These are phyloP conservation scores for Jamesozyma spencerorum DNA, from an alignment of 805 yeast genomes.

Conservation along the genomic window DNA sequence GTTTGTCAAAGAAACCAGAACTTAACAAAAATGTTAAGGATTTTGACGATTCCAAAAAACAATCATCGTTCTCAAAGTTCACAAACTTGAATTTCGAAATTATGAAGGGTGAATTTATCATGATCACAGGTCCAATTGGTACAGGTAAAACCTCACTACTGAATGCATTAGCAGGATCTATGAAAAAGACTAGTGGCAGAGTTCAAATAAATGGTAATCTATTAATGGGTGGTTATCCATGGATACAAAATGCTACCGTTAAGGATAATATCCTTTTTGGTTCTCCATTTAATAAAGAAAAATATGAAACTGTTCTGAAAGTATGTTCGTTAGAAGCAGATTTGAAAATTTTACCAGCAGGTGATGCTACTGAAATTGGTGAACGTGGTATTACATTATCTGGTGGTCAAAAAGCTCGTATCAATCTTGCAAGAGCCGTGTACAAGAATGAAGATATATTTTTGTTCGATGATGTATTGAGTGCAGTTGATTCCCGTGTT, in stretches of 20 bases:
- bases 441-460: slow-evolving; percentile 60
- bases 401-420: slow-evolving; percentile 86
- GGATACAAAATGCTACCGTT: slow-evolving; percentile 79
- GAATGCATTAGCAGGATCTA: slow-evolving; percentile 61
- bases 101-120: slow-evolving; percentile 58
- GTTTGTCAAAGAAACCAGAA: no score
- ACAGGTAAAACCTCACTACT: slow-evolving; percentile 72
- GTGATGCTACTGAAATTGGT: slow-evolving; percentile 73
- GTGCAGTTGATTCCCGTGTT: slow-evolving; percentile 82
- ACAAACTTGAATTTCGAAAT: slow-evolving; percentile 44
- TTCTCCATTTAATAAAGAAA: slow-evolving; percentile 37
- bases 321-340: slow-evolving; percentile 65
- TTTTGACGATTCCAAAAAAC: slow-evolving; percentile 12
- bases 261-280: slow-evolving; percentile 71
- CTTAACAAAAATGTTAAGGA: no score
- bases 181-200: slow-evolving; percentile 47
- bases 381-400: slow-evolving; percentile 78
- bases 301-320: slow-evolving; percentile 45
- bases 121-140: slow-evolving; percentile 57
- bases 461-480: slow-evolving; percentile 66
- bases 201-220: slow-evolving; percentile 46
- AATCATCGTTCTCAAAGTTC: slow-evolving; percentile 36
- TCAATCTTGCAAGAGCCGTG: slow-evolving; percentile 70
- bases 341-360: slow-evolving; percentile 57
- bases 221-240: slow-evolving; percentile 55